Evolutionary conservation across 306 rosid species (phyloP).

Genomic region (Lathyrus sativus): DNA sequence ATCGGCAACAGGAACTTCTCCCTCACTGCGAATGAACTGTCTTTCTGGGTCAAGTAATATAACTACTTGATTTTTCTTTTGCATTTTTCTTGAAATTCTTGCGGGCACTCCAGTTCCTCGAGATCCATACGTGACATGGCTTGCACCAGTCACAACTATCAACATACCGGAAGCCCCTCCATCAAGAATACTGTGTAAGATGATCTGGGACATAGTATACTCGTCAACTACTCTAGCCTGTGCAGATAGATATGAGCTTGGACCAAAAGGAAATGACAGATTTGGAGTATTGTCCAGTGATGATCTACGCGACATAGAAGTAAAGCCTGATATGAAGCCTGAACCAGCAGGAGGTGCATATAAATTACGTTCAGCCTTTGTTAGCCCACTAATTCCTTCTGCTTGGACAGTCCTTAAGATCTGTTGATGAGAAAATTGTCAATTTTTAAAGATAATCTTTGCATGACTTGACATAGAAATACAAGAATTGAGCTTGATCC

Average conservation of each 20-base stretch:
- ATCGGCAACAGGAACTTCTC: slow-evolving; percentile 95
- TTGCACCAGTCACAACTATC: slow-evolving; percentile 88
- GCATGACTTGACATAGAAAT: slow-evolving; percentile 21
- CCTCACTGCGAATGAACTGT: slow-evolving; percentile 83
- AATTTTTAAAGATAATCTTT: slow-evolving; percentile 28
- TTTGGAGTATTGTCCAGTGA: slow-evolving; percentile 56
- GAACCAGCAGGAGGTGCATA: slow-evolving; percentile 97
- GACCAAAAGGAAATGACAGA: slow-evolving; percentile 76
- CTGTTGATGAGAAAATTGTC: slow-evolving; percentile 47
- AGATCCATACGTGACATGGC: slow-evolving; percentile 83
- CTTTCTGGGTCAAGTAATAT: slow-evolving; percentile 92
- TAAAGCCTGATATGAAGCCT: slow-evolving; percentile 83
- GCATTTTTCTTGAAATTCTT: slow-evolving; percentile 80
- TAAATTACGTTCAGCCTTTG: slow-evolving; percentile 71
- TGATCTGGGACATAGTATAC: slow-evolving; percentile 74
- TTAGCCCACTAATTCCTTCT: slow-evolving; percentile 84
- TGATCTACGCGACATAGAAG: slow-evolving; percentile 62
- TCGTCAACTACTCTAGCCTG: slow-evolving; percentile 94
- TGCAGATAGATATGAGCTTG: slow-evolving; percentile 85
- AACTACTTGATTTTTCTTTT: slow-evolving; percentile 88
- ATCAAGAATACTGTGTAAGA: slow-evolving; percentile 62
- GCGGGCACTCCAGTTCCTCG: slow-evolving; percentile 95
- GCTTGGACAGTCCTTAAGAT: slow-evolving; percentile 87
- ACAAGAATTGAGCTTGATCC: slow-evolving; percentile 1
- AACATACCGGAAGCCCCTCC: slow-evolving; percentile 74